phyloP scores from a whole-genome alignment of 2,329 filamentous ascomycete genomes.

The Ceratocystis cacaofunesta region DNA sequence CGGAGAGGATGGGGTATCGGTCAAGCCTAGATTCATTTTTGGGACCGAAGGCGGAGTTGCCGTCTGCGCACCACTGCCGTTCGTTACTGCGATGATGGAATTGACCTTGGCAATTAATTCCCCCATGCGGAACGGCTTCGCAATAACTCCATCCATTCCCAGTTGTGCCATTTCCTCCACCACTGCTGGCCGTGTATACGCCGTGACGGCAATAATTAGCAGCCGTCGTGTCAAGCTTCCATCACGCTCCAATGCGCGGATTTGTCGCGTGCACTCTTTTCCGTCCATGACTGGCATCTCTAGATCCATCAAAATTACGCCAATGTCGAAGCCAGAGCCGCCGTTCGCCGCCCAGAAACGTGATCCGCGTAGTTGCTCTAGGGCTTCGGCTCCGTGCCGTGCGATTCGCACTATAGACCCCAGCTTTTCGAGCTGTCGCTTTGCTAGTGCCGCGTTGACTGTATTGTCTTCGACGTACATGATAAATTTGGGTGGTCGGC shows the following conservation, averaged over 20 bases:
- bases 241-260: slow-evolving; percentile 50
- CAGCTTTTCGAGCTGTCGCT: slow-evolving; percentile 44
- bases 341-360: slow-evolving; percentile 40
- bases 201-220: slow-evolving; percentile 72
- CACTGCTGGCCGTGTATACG: slow-evolving; percentile 49
- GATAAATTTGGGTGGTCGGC: slow-evolving; percentile 33
- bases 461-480: slow-evolving; percentile 55
- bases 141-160: slow-evolving; percentile 53
- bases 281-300: slow-evolving; percentile 80
- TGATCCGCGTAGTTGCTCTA: slow-evolving; percentile 41
- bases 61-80: slow-evolving; percentile 21
- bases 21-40: no score
- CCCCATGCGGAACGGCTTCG: slow-evolving; percentile 66
- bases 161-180: slow-evolving; percentile 1
- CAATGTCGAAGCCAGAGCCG: slow-evolving; percentile 37
- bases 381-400: slow-evolving; percentile 49
- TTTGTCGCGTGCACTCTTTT: slow-evolving; percentile 53
- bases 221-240: slow-evolving; percentile 49
- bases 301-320: slow-evolving; percentile 63
- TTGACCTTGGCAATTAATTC: slow-evolving; percentile 55
- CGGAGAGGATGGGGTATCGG: background rate
- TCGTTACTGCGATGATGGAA: slow-evolving; percentile 31
- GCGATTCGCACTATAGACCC: slow-evolving; percentile 48
- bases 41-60: no score
- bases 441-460: slow-evolving; percentile 50